Evolutionary conservation across 2,329 filamentous ascomycete genomes (phyloP), one percentile per base, ranked within the genome.

Genomic region (Aspergillus nomiae): DNA sequence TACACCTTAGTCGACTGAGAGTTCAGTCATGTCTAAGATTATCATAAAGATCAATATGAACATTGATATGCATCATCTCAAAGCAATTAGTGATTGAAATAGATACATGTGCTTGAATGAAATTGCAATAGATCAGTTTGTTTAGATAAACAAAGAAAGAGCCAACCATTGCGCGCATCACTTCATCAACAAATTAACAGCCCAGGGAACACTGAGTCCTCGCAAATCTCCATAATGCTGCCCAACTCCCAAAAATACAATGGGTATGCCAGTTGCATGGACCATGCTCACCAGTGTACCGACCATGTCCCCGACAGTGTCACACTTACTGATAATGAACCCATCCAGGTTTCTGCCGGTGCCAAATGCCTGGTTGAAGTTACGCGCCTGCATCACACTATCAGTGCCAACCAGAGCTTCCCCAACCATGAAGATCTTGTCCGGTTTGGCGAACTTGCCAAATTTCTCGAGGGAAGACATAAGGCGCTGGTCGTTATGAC

Each of bases 261-360:
- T 93, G 0, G 96, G 96, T 53, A 99, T 96, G 32, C 94, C 92
- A 4, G 96, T 99, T 3, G 95, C 94, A 80, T 98, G 94, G 45
- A 99, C 94, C 83, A 99, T 94, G 76, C 92, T 97, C 66, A 99
- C 95, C 67, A 99, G 83, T 3, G 94, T 97, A 2, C 90, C 93
- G 50, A 97, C 93, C 94, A 98, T 98, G 80, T 97, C 94, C n/a
- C 95, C 96, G 43, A 99, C 96, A 0, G 95, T 99, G 81, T 99
- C 95, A 77, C 95, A 98, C 80, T 99, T 99, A 64, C 90, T 94
- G 71, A 99, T 97, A 75, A 99, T 97, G 79, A 99, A 99, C 7
- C 95, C 95, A 79, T 99, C 96, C 43, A 99, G 85, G 32, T 87
- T 87, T 62, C 94, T 85, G 16, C 88, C 89, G 6, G 87, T 84